Conservation (phyloP, 129 eudicot species). For the Solidago caesia region DNA sequence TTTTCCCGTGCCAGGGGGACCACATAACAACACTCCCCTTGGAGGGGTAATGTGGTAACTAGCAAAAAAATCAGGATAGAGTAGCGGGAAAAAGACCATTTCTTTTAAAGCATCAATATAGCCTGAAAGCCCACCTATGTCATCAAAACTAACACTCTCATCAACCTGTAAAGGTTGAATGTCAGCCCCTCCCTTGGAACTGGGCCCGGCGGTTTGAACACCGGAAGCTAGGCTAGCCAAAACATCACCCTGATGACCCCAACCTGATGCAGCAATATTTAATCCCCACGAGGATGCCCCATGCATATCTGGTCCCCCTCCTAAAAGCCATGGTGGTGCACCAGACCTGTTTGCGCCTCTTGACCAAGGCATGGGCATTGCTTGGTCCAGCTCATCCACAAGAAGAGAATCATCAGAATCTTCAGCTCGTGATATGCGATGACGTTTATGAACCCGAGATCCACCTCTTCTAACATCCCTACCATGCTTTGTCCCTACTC, state of each 20-base stretch:
- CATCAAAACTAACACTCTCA: slow-evolving; percentile 89
- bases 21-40: slow-evolving; percentile 91
- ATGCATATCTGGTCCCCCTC: slow-evolving; percentile 87
- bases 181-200: slow-evolving; percentile 99
- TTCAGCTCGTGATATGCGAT: slow-evolving; percentile 76
- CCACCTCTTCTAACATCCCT: slow-evolving; percentile 93
- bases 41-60: slow-evolving; percentile 97
- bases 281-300: slow-evolving; percentile 88
- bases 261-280: slow-evolving; percentile 92
- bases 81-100: slow-evolving; percentile 93
- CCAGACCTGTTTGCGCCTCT: slow-evolving; percentile 79
- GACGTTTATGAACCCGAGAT: slow-evolving; percentile 89
- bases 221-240: slow-evolving; percentile 17
- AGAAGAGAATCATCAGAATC: slow-evolving; percentile 98
- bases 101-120: slow-evolving; percentile 93
- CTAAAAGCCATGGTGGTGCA: slow-evolving; percentile 82
- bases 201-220: slow-evolving; percentile 89
- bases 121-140: slow-evolving; percentile 94
- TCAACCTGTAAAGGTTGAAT: slow-evolving; percentile 94
- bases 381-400: slow-evolving; percentile 98
- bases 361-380: slow-evolving; percentile 92
- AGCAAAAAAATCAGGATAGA: slow-evolving; percentile 94
- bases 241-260: slow-evolving; percentile 88
- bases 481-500: slow-evolving; percentile 78
- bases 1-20: slow-evolving; percentile 99